Percentiles rank a stretch among this genome's conserved stretches.
Evolutionary conservation across 73 alveolate genomes (phyloP).

Genomic region (Blepharisma stoltei): DNA sequence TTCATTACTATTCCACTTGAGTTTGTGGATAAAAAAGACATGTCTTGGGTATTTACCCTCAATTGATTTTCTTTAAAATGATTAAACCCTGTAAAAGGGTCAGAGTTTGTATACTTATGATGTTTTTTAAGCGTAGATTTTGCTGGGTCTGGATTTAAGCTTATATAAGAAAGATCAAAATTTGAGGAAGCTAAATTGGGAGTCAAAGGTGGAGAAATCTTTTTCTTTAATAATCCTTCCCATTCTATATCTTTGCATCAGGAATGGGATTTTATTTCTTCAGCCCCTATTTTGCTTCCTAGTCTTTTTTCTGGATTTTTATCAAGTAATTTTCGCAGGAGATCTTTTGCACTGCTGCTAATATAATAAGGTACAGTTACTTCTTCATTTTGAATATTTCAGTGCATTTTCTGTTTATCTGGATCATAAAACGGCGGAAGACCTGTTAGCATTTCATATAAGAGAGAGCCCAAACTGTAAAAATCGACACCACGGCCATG

Average conservation of each 20-base stretch:
- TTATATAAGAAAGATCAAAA: too few species aligned
- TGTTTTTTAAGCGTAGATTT: too few species aligned
- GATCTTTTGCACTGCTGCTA: not conserved
- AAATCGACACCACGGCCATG: conserved; percentile 80
- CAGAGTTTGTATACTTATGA: too few species aligned
- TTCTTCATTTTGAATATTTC: conserved; percentile 3
- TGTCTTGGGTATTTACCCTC: too few species aligned
- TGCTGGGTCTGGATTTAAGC: too few species aligned
- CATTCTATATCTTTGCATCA: not conserved
- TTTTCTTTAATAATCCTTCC: not conserved
- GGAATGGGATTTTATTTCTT: conserved; percentile 26
- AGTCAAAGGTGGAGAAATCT: conserved; percentile 16
- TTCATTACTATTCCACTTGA: too few species aligned
- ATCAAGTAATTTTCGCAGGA: conserved; percentile 22
- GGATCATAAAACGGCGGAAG: conserved; percentile 79
- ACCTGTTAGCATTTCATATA: conserved; percentile 91
- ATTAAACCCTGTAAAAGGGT: too few species aligned
- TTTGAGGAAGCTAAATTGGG: too few species aligned
- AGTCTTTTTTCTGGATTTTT: conserved; percentile 34
- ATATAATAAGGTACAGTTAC: not conserved
- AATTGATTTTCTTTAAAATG: too few species aligned
- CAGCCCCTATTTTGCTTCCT: not conserved
- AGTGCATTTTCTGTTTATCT: conserved; percentile 43
- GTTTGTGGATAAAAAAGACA: too few species aligned
- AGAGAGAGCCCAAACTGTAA: conserved; percentile 84